Percentiles rank a stretch among this genome's conserved stretches.
These are phyloP conservation scores for Ceratobasidium theobromae DNA, from an alignment of 1,284 basidiomycete genomes.

Conservation along the genomic window DNA sequence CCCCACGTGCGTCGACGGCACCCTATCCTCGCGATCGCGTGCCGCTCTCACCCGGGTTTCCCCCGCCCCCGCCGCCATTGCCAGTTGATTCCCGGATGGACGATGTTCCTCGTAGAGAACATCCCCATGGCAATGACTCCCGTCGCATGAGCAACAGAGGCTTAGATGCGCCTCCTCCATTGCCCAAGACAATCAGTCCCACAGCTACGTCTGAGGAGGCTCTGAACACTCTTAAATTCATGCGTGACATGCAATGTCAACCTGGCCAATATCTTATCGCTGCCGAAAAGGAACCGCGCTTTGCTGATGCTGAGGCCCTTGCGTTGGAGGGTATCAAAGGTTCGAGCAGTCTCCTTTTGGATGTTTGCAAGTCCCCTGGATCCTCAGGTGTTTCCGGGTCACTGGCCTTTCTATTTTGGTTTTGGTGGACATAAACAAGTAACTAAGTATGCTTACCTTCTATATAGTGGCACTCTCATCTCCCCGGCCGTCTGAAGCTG, in stretches of 20 bases:
- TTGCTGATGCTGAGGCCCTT: slow-evolving; percentile 23
- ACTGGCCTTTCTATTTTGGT: neutral
- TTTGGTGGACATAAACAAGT: neutral
- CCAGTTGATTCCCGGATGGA: slow-evolving; percentile 18
- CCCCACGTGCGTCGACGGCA: neutral
- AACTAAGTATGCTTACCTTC: slow-evolving; percentile 20
- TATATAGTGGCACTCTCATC: slow-evolving; percentile 21
- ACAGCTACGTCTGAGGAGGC: slow-evolving; percentile 28
- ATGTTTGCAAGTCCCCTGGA: neutral
- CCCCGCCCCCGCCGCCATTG: slow-evolving; percentile 4
- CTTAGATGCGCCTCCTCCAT: slow-evolving; percentile 5
- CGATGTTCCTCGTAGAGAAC: slow-evolving; percentile 12
- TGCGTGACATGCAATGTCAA: slow-evolving; percentile 31
- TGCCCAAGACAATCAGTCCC: slow-evolving; percentile 9
- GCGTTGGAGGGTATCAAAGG: slow-evolving; percentile 31
- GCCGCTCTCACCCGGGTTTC: slow-evolving; percentile 13
- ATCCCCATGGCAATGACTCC: neutral
- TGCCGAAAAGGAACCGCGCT: slow-evolving; percentile 25
- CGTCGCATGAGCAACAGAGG: slow-evolving; percentile 4
- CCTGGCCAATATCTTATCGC: slow-evolving; percentile 27
- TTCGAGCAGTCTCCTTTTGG: slow-evolving; percentile 25
- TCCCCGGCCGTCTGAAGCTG: slow-evolving; percentile 21
- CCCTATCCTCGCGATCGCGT: slow-evolving; percentile 19
- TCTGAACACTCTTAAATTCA: slow-evolving; percentile 28
- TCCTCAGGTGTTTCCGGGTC: neutral